Evolutionary conservation across 495 filamentous ascomycete genomes (phyloP).

Genomic region (Trichocladium uniseriatum): DNA sequence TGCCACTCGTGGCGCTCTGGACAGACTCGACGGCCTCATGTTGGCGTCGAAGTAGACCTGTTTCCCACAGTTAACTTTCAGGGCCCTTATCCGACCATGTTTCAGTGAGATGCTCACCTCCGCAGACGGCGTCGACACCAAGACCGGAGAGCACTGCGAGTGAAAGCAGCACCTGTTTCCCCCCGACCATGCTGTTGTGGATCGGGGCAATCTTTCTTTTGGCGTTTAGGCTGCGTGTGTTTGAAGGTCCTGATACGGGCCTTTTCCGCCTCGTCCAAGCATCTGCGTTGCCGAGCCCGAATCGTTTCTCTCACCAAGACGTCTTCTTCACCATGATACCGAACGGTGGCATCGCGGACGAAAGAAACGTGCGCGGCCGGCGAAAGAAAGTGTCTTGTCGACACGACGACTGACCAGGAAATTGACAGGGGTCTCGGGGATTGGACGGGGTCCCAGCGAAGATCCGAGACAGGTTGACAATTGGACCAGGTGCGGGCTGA

Average conservation of each 20-base stretch:
- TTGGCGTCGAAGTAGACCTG: constrained; percentile 7
- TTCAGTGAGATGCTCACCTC: constrained; percentile 16
- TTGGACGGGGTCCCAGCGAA: constrained; percentile 5
- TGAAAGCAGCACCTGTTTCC: constrained; percentile 22
- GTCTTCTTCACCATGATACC: constrained; percentile 16
- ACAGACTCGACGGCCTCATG: not conserved
- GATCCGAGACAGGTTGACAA: constrained; percentile 9
- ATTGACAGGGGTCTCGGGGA: constrained; percentile 2
- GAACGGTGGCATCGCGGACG: not conserved
- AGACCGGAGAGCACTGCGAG: constrained; percentile 22
- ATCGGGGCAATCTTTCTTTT: not conserved
- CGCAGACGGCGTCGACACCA: constrained; percentile 18
- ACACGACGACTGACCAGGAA: not conserved
- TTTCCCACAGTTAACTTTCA: not conserved
- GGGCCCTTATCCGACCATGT: not conserved
- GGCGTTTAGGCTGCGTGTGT: constrained; percentile 2
- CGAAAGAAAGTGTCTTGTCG: not conserved
- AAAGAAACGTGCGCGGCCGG: not conserved
- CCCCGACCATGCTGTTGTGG: constrained; percentile 22
- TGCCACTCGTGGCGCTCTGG: not conserved
- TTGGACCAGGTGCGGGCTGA: not conserved
- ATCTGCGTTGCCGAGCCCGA: constrained; percentile 8
- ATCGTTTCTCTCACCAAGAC: constrained; percentile 7
- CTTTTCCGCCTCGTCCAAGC: constrained; percentile 6
- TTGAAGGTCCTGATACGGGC: constrained; percentile 3